Base-by-base conservation (phyloP, 768 basidiomycete species). In the Serendipita sp. region DNA sequence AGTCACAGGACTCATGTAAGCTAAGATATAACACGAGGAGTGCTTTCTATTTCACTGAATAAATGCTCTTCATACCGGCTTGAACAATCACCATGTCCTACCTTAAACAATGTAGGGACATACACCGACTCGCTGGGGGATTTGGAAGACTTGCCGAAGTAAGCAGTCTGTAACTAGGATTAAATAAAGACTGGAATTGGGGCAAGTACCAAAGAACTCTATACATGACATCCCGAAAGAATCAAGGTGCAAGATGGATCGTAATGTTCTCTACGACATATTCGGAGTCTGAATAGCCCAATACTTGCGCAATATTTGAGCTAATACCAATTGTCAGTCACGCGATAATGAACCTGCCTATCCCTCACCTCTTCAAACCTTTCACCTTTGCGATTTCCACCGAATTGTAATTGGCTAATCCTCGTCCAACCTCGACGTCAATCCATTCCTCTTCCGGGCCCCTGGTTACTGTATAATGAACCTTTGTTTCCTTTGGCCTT, bases 211-310 rank as follows among this genome's bases (percentile, higher is more conserved):
- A 13, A 41, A 7, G 41, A 41, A 41, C 5, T 41, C 13, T 5
- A 41, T 41, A 13, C 41, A 41, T 13, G 41, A 41, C 41, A 7
- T 41, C 48, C n/a, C 18, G 48, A 32, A 5, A 18, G 48, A 64
- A 32, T 53, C 65, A 79, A 45, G 83, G 80, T 10, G 80, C 78
- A 46, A 83, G 72, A 63, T 86, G 80, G 63, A 95, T 87, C 2
- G 89, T 92, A 70, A 96, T 86, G 70, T 93, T 91, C 71, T 98
- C 96, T 3, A 95, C 94, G 56, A 98, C 93, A 75, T 98, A 89
- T 73, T 98, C 96, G 32, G 91, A 89, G 72, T 99, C 96, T 13
- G 89, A 89, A 73, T 99, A 98, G 2, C 93, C 95, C 56, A 99
- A 74, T 3, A 93, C 70, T 66, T 85, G 82, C 7, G 86, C 77